Base-by-base conservation (phyloP, 176 grass and related monocot species). In the Oryza nivara region DNA sequence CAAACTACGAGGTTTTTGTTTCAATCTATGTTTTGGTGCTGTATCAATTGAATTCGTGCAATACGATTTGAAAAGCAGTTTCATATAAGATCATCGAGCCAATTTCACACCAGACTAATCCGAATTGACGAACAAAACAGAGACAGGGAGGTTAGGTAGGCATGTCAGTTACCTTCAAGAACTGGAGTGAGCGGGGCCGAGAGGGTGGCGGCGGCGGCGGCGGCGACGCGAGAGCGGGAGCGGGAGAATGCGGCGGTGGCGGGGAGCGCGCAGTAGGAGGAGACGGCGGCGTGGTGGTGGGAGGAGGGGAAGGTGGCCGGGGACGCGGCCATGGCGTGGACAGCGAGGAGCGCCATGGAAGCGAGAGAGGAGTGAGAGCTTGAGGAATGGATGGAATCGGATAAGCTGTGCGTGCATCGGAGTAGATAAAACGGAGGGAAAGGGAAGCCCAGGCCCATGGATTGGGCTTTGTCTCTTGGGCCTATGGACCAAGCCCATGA, bases 341-440 rank as follows among this genome's bases (percentile, higher is more conserved):
- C 8, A 51, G 84, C 76, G 84, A 94, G 89, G 34, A 89, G 84
- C 87, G 87, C 87, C 92, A 94, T 94, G 26, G 76, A 9, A 26
- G 8, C 8, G 32, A 11, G 58, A 43, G 0, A 3, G 10, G 17
- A 61, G 17, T 15, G 5, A 15, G 30, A 32, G 30, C 30, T 32
- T 32, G 30, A 32, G 30, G 30, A 32, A 32, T 19, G 51, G 51
- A 54, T 63, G n/a, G n/a, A 11, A 23, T 23, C n/a, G n/a, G 58
- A 63, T 63, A 63, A 63, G 19, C 19, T 10, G 7, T 15, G 1
- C 1, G 6, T 58, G 56, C 7, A 61, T 1, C 2, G 56, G 56
- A 61, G 19, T 10, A 61, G 16, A 56, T 56, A 56, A 56, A 6
- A 56, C 17, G 20, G 7, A 22, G 58, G n/a, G 19, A 23, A 23